Conservation (phyloP, 2,329 filamentous ascomycete genomes). For the Neoarthrinium moseri region DNA sequence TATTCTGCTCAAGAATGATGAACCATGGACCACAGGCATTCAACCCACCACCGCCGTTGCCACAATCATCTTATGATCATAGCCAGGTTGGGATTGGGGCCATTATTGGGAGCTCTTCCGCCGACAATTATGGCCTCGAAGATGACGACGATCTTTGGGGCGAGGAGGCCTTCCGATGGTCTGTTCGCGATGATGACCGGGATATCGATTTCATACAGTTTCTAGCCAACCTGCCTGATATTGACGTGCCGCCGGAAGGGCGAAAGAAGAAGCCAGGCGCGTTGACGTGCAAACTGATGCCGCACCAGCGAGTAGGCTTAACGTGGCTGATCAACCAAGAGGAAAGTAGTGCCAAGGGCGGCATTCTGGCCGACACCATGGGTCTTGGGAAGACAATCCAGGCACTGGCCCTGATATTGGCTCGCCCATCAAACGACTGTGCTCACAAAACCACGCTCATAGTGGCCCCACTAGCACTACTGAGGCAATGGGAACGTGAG, state of each 20-base stretch:
- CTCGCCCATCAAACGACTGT: constrained; percentile 19
- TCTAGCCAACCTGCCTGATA: background rate
- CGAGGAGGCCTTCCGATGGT: too few species aligned
- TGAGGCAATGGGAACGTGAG: constrained; percentile 11
- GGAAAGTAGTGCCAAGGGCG: constrained; percentile 21
- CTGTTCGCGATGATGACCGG: background rate
- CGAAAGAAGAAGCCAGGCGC: constrained; percentile 17
- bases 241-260: constrained; percentile 15
- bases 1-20: background rate
- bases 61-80: background rate
- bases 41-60: background rate
- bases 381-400: constrained; percentile 29
- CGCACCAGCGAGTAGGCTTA: constrained; percentile 25
- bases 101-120: too few species aligned
- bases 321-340: constrained; percentile 29
- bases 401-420: constrained; percentile 26
- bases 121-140: background rate
- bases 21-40: background rate
- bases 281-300: constrained; percentile 21
- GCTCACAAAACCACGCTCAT: constrained; percentile 26
- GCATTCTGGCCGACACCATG: constrained; percentile 29
- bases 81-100: too few species aligned
- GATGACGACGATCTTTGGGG: background rate
- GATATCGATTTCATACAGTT: background rate
- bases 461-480: constrained; percentile 10